Conservation (phyloP, 73 alveolate genomes). For the Paramecium caudatum region DNA sequence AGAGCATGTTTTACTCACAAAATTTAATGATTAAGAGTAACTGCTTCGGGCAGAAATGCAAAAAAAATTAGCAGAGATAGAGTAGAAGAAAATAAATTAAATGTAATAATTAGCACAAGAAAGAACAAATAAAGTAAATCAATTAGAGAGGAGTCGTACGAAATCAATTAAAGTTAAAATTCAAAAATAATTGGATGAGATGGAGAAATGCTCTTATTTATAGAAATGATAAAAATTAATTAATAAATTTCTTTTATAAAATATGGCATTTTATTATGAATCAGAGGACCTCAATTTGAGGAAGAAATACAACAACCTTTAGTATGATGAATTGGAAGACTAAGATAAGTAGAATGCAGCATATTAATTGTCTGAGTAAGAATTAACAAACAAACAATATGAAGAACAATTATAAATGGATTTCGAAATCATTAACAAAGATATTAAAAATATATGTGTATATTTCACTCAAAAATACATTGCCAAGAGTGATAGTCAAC, state of each 20-base stretch:
- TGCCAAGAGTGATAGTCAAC: not conserved
- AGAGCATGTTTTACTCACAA: not conserved
- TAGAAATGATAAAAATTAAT: no score
- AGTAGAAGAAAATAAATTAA: no score
- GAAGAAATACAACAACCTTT: conserved; percentile 68
- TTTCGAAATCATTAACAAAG: conserved; percentile 65
- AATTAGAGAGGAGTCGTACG: not conserved
- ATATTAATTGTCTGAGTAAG: conserved; percentile 39
- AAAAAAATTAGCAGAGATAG: not conserved
- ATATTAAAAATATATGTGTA: conserved; percentile 70
- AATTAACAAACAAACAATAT: conserved; percentile 40
- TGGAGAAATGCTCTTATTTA: no score
- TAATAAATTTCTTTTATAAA: conserved; percentile 56
- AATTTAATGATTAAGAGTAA: not conserved
- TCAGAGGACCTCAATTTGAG: conserved; percentile 67
- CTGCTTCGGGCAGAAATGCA: not conserved
- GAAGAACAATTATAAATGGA: conserved; percentile 68
- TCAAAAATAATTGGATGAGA: not conserved
- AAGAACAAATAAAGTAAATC: not conserved
- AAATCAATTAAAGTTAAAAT: not conserved
- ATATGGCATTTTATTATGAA: conserved; percentile 74
- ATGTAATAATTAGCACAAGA: not conserved
- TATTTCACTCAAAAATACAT: conserved; percentile 67
- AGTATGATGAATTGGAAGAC: conserved; percentile 69
- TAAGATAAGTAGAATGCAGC: not conserved